These are phyloP conservation scores for Ogataea saltuana DNA, from an alignment of 805 yeast genomes.

Conservation along the genomic window DNA sequence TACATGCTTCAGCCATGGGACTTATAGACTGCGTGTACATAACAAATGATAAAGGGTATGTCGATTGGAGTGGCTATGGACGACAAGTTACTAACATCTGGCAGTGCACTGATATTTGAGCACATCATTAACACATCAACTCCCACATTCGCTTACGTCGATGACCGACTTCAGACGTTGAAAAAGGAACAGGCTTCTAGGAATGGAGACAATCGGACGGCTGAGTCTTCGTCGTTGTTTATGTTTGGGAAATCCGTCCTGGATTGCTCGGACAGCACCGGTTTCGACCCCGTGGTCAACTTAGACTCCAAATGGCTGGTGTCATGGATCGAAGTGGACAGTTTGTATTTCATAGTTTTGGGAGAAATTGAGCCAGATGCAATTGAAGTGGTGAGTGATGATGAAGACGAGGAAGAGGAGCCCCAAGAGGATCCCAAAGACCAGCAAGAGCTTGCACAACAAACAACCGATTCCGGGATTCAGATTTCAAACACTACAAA, in stretches of 20 bases:
- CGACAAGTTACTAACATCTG: slow-evolving; percentile 1
- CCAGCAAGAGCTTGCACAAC: slow-evolving; percentile 3
- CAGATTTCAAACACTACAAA: slow-evolving; percentile 31
- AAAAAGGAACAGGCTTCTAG: slow-evolving; percentile 20
- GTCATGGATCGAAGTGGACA: slow-evolving; percentile 32
- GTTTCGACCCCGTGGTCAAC: slow-evolving; percentile 29
- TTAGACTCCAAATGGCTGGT: slow-evolving; percentile 33
- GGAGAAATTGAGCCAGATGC: slow-evolving; percentile 18
- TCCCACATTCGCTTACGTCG: slow-evolving; percentile 32
- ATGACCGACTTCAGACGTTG: slow-evolving; percentile 22
- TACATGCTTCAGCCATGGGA: slow-evolving; percentile 33
- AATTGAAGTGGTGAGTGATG: slow-evolving; percentile 35
- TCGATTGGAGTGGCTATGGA: background rate
- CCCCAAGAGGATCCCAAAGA: slow-evolving; percentile 11
- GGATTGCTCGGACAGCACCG: slow-evolving; percentile 27
- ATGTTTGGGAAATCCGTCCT: slow-evolving; percentile 11
- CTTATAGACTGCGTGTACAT: slow-evolving; percentile 35
- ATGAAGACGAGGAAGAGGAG: slow-evolving; percentile 31
- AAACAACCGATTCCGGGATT: background rate
- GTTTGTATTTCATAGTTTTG: slow-evolving; percentile 20
- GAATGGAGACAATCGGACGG: background rate
- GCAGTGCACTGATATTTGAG: slow-evolving; percentile 29
- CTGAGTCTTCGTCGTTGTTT: background rate
- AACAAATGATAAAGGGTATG: slow-evolving; percentile 30
- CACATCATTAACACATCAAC: slow-evolving; percentile 25